Percentiles rank a stretch among this genome's conserved stretches.
phyloP scores from a whole-genome alignment of 2,329 filamentous ascomycete species.

The Dactylella cylindrospora region DNA sequence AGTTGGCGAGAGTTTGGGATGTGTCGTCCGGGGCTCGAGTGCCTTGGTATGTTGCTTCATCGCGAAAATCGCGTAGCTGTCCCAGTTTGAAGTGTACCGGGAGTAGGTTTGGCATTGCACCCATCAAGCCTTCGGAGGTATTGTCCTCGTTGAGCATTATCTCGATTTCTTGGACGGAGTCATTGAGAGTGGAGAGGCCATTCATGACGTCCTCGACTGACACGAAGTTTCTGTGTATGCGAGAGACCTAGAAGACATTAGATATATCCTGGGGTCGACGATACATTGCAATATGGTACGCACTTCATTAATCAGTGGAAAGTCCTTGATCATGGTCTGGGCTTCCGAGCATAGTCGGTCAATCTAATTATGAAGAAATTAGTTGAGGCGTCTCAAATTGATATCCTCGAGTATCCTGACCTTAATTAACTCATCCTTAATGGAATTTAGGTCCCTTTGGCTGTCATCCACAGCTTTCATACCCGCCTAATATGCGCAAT shows the following conservation, averaged over 20 bases:
- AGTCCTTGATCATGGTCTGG: constrained; percentile 96
- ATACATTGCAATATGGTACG: background rate
- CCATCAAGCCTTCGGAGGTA: constrained; percentile 58
- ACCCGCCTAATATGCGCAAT: constrained; percentile 63
- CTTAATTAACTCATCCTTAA: constrained; percentile 98
- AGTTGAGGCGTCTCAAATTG: background rate
- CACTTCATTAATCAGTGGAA: constrained; percentile 81
- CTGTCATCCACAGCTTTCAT: constrained; percentile 87
- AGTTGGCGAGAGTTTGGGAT: constrained; percentile 81
- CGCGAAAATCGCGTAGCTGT: constrained; percentile 85
- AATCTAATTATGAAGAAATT: constrained; percentile 57
- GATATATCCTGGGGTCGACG: background rate
- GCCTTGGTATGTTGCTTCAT: constrained; percentile 97
- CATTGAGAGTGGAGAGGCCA: constrained; percentile 83
- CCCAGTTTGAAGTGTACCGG: constrained; percentile 90
- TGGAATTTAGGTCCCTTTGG: constrained; percentile 85
- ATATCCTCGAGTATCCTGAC: constrained; percentile 16
- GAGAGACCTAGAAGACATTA: constrained; percentile 60
- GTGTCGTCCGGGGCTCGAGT: constrained; percentile 74
- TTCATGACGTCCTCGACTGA: constrained; percentile 90
- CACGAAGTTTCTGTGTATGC: constrained; percentile 94
- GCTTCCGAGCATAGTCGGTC: constrained; percentile 96
- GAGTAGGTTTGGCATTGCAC: constrained; percentile 84
- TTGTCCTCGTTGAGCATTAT: constrained; percentile 80
- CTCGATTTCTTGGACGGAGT: constrained; percentile 73